Conservation (phyloP, 495 filamentous ascomycete species). For the Gamarada debralockiae region DNA sequence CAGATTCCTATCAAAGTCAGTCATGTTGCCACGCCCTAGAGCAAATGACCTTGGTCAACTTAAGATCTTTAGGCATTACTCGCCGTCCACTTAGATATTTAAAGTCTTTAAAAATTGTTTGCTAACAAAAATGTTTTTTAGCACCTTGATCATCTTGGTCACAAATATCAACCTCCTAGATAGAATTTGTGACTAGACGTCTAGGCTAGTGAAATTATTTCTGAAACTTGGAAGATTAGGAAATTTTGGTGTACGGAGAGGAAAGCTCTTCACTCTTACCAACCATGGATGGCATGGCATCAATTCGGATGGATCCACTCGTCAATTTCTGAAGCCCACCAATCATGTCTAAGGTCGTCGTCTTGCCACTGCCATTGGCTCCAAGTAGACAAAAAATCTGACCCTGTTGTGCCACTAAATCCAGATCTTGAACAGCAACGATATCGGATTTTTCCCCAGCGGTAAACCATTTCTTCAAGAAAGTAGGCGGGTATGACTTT, state of each 20-base stretch:
- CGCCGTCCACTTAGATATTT: too few species aligned
- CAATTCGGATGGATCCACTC: neutral
- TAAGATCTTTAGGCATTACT: too few species aligned
- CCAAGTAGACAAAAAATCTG: constrained; percentile 1
- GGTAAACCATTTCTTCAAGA: neutral
- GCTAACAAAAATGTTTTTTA: too few species aligned
- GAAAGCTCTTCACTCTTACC: neutral
- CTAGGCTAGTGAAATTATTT: too few species aligned
- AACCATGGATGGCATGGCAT: neutral
- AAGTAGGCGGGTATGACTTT: neutral
- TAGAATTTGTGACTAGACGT: too few species aligned
- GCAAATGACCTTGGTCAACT: too few species aligned
- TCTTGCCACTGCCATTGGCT: neutral
- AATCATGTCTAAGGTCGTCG: neutral
- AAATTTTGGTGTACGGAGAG: too few species aligned
- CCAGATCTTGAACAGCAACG: neutral
- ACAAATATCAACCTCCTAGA: too few species aligned
- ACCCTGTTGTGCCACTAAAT: neutral
- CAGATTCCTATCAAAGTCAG: constrained; percentile 32
- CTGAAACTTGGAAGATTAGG: too few species aligned
- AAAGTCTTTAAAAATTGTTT: too few species aligned
- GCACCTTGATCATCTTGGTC: too few species aligned
- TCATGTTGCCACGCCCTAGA: neutral
- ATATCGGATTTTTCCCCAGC: neutral
- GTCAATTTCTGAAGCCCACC: neutral